These are phyloP conservation scores for Yamadazyma sp. DNA, from an alignment of 1,139 yeast genomes.

Conservation along the genomic window DNA sequence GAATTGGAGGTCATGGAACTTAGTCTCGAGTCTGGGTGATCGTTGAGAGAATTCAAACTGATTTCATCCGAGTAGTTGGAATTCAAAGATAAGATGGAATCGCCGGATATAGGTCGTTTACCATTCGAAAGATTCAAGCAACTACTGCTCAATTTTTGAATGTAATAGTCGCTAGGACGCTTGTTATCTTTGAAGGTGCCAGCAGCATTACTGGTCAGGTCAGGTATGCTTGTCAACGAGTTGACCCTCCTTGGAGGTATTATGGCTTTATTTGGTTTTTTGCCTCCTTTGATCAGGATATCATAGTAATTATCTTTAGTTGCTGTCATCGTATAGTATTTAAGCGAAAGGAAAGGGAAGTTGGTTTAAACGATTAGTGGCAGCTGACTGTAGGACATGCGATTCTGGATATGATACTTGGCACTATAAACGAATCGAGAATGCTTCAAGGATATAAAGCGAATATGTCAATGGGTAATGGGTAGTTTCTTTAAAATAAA, in stretches of 20 bases:
- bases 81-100: constrained; percentile 36
- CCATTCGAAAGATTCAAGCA: constrained; percentile 12
- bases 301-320: constrained; percentile 28
- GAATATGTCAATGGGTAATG: no score
- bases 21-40: constrained; percentile 35
- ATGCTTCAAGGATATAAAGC: no score
- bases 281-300: constrained; percentile 21
- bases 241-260: constrained; percentile 14
- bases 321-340: neutral
- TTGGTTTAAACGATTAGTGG: neutral
- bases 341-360: constrained; percentile 1
- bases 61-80: constrained; percentile 38
- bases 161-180: constrained; percentile 46
- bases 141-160: constrained; percentile 28
- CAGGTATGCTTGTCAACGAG: constrained; percentile 15
- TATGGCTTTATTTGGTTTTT: constrained; percentile 11
- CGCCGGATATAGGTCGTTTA: constrained; percentile 33
- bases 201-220: neutral
- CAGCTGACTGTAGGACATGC: neutral
- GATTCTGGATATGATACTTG: no score
- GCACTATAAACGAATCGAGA: no score
- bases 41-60: constrained; percentile 38
- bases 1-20: constrained; percentile 39
- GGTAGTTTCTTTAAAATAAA: no score
- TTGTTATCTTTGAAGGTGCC: constrained; percentile 17